phyloP scores from a whole-genome alignment of 2,329 filamentous ascomycete genomes.

The Sordariomycetes sp. region DNA sequence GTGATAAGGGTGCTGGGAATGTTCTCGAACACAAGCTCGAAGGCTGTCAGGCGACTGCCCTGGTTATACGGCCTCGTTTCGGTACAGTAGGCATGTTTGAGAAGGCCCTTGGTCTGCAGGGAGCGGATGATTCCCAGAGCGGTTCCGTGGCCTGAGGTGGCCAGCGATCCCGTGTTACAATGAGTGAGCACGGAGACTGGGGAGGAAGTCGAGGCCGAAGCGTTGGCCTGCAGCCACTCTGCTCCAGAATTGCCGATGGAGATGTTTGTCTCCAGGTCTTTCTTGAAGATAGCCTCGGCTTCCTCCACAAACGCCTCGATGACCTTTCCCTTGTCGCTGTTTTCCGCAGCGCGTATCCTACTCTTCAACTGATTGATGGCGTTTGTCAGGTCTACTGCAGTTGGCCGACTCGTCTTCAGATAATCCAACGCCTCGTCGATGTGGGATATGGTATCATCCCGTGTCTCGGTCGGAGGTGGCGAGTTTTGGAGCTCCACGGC shows the following conservation, averaged over 20 bases:
- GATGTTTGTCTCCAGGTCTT: slow-evolving; percentile 81
- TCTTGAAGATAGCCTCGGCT: slow-evolving; percentile 77
- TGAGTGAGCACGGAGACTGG: slow-evolving; percentile 81
- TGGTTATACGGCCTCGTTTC: slow-evolving; percentile 98
- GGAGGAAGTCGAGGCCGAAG: slow-evolving; percentile 33
- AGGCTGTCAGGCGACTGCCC: slow-evolving; percentile 87
- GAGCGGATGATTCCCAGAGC: slow-evolving; percentile 89
- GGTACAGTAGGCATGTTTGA: slow-evolving; percentile 87
- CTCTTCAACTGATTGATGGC: slow-evolving; percentile 73
- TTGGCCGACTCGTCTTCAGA: slow-evolving; percentile 80
- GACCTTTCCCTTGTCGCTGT: slow-evolving; percentile 39
- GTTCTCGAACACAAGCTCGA: slow-evolving; percentile 87
- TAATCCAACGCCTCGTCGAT: slow-evolving; percentile 75
- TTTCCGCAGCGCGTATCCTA: slow-evolving; percentile 43
- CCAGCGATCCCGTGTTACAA: slow-evolving; percentile 95
- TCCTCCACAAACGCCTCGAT: slow-evolving; percentile 64
- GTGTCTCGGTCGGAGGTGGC: slow-evolving; percentile 27
- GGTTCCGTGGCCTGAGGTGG: slow-evolving; percentile 95
- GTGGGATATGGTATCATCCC: slow-evolving; percentile 55
- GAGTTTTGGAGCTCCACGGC: slow-evolving; percentile 71
- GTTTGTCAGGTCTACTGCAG: slow-evolving; percentile 89
- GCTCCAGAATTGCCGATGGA: slow-evolving; percentile 78
- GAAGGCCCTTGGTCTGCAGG: slow-evolving; percentile 53
- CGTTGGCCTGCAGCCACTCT: slow-evolving; percentile 66
- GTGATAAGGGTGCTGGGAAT: slow-evolving; percentile 90